phyloP scores from a whole-genome alignment of 2,329 filamentous ascomycete species.

The Epichloe coenophiala region DNA sequence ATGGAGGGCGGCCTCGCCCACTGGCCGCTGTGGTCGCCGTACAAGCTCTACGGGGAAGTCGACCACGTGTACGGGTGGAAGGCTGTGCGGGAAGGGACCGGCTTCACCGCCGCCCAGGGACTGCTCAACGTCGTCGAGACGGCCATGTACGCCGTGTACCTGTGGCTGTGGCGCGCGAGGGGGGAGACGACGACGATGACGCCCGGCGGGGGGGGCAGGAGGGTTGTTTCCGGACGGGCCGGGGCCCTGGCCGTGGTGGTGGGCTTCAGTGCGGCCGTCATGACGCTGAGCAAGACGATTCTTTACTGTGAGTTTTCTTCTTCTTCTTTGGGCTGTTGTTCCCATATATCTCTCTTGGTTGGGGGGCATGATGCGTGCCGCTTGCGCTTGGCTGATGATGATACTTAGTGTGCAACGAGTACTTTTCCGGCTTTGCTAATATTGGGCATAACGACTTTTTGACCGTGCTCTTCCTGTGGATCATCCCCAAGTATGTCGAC shows the following conservation, averaged over 20 bases:
- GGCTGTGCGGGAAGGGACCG: constrained; percentile 51
- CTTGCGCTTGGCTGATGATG: neutral
- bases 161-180: constrained; percentile 20
- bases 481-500: constrained; percentile 40
- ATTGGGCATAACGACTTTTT: constrained; percentile 39
- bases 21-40: constrained; percentile 60
- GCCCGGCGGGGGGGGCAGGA: neutral
- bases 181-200: neutral
- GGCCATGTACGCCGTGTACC: constrained; percentile 47
- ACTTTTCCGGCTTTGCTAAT: constrained; percentile 40
- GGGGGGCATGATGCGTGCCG: neutral
- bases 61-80: constrained; percentile 75
- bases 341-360: neutral
- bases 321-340: constrained; percentile 2
- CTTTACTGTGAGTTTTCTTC: constrained; percentile 37
- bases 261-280: constrained; percentile 40
- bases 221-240: constrained; percentile 25
- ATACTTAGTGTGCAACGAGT: constrained; percentile 38
- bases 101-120: constrained; percentile 68
- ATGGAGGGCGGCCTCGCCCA: constrained; percentile 69
- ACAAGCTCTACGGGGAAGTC: constrained; percentile 65
- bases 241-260: constrained; percentile 33
- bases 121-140: constrained; percentile 57
- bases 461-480: constrained; percentile 38
- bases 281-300: constrained; percentile 50